These are phyloP conservation scores for Phoma herbarum DNA, from an alignment of 2,329 filamentous ascomycete genomes.

Conservation along the genomic window DNA sequence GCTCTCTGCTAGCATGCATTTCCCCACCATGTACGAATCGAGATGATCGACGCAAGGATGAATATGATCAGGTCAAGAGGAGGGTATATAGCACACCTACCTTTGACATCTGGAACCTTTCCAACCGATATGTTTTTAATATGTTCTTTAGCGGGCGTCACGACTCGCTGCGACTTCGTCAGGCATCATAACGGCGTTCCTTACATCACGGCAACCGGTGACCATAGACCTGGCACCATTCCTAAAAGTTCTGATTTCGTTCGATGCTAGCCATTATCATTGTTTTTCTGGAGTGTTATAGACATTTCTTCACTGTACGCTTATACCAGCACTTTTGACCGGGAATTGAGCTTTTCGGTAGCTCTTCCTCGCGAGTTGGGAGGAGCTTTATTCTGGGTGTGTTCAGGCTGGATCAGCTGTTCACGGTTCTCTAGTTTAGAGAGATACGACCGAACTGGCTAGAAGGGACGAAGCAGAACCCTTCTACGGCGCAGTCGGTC, in stretches of 20 bases:
- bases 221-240: constrained; percentile 30
- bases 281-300: constrained; percentile 8
- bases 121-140: constrained; percentile 30
- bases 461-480: constrained; percentile 9
- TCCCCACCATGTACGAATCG: constrained; percentile 75
- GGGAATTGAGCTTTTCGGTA: constrained; percentile 17
- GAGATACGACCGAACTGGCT: constrained; percentile 8
- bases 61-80: constrained; percentile 21
- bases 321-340: constrained; percentile 10
- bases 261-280: constrained; percentile 3
- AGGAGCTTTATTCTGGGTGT: constrained; percentile 14
- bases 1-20: constrained; percentile 92
- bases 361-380: constrained; percentile 21
- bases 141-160: constrained; percentile 46
- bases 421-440: constrained; percentile 10
- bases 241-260: constrained; percentile 39
- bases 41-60: constrained; percentile 42
- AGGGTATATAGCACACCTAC: constrained; percentile 18
- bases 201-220: constrained; percentile 21
- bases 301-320: constrained; percentile 14
- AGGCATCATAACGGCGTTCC: constrained; percentile 40
- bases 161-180: constrained; percentile 22
- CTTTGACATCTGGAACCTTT: constrained; percentile 17
- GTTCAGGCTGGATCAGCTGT: constrained; percentile 16
- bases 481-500: constrained; percentile 24